Conservation (phyloP, 495 filamentous ascomycete species). For the Parathielavia hyrcaniae region DNA sequence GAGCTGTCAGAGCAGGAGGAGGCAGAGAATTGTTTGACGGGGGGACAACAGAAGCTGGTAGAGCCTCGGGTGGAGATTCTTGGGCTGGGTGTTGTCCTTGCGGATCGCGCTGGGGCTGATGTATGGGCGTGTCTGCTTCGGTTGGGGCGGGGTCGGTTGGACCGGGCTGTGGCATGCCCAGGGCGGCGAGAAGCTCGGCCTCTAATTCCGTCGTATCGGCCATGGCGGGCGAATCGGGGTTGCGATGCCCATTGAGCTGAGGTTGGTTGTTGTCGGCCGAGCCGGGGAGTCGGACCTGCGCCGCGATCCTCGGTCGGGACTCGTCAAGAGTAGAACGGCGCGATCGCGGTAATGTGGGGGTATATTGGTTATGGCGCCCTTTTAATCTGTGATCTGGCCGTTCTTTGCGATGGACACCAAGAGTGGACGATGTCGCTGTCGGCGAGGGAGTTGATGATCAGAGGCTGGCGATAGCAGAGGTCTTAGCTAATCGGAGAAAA, state of each 20-base stretch:
- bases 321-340: too few relatives aligned
- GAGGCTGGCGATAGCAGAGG: too few relatives aligned
- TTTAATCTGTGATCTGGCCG: too few relatives aligned
- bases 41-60: background rate
- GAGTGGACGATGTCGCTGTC: too few relatives aligned
- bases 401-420: too few relatives aligned
- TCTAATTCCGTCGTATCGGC: conserved; percentile 18
- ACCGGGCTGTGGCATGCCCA: conserved; percentile 9
- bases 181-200: conserved; percentile 20
- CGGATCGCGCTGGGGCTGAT: background rate
- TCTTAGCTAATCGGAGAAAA: too few relatives aligned
- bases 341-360: too few relatives aligned
- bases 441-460: too few relatives aligned
- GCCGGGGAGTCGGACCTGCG: background rate
- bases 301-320: background rate
- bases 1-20: background rate
- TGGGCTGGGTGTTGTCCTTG: background rate
- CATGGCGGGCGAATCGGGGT: conserved; percentile 15
- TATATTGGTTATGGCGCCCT: too few relatives aligned
- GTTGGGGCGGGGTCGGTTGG: background rate
- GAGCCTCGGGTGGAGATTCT: background rate
- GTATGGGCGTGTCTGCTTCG: background rate
- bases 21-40: background rate
- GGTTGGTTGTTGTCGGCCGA: background rate
- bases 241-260: conserved; percentile 14